Conservation (phyloP, 23 red algal genomes). For the Rhodosorus marinus region DNA sequence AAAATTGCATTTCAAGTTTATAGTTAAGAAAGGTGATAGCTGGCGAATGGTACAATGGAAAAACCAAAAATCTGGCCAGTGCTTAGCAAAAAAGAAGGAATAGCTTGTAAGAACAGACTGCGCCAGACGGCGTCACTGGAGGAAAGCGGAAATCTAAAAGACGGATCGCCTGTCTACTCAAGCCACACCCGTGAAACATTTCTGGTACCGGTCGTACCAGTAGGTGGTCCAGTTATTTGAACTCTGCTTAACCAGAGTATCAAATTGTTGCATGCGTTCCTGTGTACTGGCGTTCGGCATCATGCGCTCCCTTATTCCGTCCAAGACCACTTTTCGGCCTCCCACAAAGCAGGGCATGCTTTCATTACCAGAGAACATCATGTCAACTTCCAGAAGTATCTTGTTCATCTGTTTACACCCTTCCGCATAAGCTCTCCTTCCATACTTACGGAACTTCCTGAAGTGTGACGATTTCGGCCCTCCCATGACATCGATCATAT, state of each 20-base stretch:
- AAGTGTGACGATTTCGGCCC: conserved; percentile 47
- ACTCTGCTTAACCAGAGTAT: conserved; percentile 43
- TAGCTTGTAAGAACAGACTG: too few species aligned
- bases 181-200: too few species aligned
- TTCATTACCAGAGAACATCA: conserved; percentile 79
- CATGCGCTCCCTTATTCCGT: conserved; percentile 53
- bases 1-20: too few species aligned
- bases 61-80: too few species aligned
- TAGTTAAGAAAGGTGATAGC: too few species aligned
- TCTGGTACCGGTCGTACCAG: conserved; percentile 74
- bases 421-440: conserved; percentile 73
- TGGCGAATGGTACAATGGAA: too few species aligned
- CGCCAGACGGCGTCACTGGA: too few species aligned
- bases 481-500: conserved; percentile 96
- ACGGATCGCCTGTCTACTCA: too few species aligned
- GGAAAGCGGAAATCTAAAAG: too few species aligned
- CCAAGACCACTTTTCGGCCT: conserved; percentile 67
- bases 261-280: conserved; percentile 28
- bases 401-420: conserved; percentile 80
- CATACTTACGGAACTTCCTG: conserved; percentile 54
- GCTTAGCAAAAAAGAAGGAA: too few species aligned
- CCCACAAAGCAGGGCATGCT: conserved; percentile 89
- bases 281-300: conserved; percentile 39
- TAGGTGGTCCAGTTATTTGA: conserved; percentile 71
- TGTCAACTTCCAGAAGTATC: conserved; percentile 94